A percentile compares a stretch with the other conserved stretches of the same genome.
These are phyloP conservation scores for Porcisia deanei DNA, from an alignment of 208 protist genomes.

Conservation along the genomic window DNA sequence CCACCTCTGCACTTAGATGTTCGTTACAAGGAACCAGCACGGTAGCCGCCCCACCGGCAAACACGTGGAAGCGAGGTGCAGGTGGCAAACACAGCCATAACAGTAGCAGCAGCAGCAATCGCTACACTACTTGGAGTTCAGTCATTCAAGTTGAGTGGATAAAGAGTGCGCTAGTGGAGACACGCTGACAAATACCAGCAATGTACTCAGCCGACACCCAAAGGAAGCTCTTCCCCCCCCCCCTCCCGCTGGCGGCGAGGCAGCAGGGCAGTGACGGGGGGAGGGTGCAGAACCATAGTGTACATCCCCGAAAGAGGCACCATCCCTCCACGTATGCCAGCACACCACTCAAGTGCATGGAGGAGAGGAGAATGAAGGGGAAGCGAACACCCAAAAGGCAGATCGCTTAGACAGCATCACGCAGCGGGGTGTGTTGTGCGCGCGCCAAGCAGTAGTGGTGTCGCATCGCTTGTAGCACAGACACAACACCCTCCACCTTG, in stretches of 20 bases:
- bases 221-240: too few relatives aligned
- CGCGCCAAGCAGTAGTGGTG: conserved; percentile 21
- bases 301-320: too few relatives aligned
- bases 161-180: background rate
- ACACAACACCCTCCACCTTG: conserved; percentile 40
- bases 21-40: background rate
- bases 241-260: too few relatives aligned
- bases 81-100: background rate
- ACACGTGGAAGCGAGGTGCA: background rate
- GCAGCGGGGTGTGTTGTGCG: background rate
- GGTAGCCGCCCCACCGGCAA: background rate
- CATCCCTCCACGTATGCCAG: too few relatives aligned
- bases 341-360: too few relatives aligned
- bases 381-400: background rate
- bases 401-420: background rate
- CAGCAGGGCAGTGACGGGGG: too few relatives aligned
- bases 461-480: conserved; percentile 34
- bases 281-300: too few relatives aligned
- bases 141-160: background rate
- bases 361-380: background rate
- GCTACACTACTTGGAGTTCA: background rate
- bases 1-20: background rate
- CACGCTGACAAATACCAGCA: too few relatives aligned
- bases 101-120: background rate
- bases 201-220: background rate